Evolutionary conservation across 2,329 filamentous ascomycete species (phyloP), one percentile per base, ranked within the genome.

Genomic region (Leptosphaerulina australis): DNA sequence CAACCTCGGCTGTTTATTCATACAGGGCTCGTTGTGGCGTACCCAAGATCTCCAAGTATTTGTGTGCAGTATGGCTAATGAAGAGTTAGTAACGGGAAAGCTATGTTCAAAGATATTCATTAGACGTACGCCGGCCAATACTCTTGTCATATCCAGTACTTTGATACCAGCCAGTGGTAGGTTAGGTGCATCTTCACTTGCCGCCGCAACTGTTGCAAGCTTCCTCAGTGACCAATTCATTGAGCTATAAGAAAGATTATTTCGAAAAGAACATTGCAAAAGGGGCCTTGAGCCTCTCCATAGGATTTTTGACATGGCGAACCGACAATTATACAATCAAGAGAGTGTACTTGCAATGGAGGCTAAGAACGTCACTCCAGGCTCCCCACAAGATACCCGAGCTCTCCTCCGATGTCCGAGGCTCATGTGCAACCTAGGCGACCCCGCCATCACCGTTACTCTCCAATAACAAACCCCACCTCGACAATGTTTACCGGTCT

Each of bases 41-140:
- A 96, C 93, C 94, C 94, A 63, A 99, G 81, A 74, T 99, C 94
- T 48, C 93, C 94, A 8, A 99, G 77, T 44, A 99, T 97, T 73
- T 99, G 94, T 28, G 94, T 97, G 66, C 91, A 97, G 69, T 97
- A 97, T 59, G 94, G 94, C 91, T 97, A 66, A 11, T 48, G 24
- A 2, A 5, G 6, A 28, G 48, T 73, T 26, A 73, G 66, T 9
- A 28, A 4, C 4, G 2, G 3, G 15, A 5, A 22, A 5, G 7
- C 4, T n/a, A 3, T 10, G 14, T 4, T 6, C 0, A 9, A 2
- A 2, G 3, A 8, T 14, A 11, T 1, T 39, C n/a, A n/a, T n/a
- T 33, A 1, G 2, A 81, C 88, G 76, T 79, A 97, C 93, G 49
- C 94, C 94, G 56, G 94, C 94, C 58, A 99, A 77, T 1, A 99